Base-by-base conservation (phyloP, 2,329 filamentous ascomycete species). In the Monosporascus ibericus region DNA sequence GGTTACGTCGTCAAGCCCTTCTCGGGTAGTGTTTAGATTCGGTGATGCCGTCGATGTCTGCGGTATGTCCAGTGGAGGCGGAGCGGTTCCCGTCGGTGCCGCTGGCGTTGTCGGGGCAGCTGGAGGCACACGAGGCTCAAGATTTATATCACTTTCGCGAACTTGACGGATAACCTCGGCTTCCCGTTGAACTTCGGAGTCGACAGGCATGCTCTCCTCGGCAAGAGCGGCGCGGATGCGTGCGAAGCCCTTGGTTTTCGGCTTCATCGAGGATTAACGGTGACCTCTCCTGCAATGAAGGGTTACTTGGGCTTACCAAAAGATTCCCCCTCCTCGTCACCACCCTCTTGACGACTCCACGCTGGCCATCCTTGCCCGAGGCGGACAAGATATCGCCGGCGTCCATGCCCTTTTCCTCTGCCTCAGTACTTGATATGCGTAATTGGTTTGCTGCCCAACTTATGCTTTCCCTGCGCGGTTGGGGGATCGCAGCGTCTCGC, bases 121-220 rank as follows among this genome's bases (percentile, higher is more conserved):
- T 68, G 67, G 53, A 68, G 63, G 54, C 34, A 68, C 59, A 37
- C 65, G 65, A 27, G 68, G 73, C 52, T 82, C 80, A 15, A 84
- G 72, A 48, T 84, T 82, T 57, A 86, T 80, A 63, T 96, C 92
- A 61, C 87, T 92, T 68, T 97, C 94, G 42, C 91, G 87, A 27
- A 97, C 92, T 70, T 96, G 94, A 48, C 90, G 88, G 57, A 99
- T 90, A 5, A 97, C 94, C 70, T 97, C 92, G 38, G 92, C 91
- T 74, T 99, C 94, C 39, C 91, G 86, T 49, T 88, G 86, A 52
- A 90, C 85, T 69, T 99, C 94, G 42, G 87, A 87, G 62, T 99
- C 94, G 9, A 95, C 77, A 0, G 94, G 94, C 0, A 91, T 84
- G 17, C 83, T 81, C 72, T 99, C 94, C 72, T 99, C 94, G 52